Conservation (phyloP, 2,329 filamentous ascomycete genomes). For the Exophiala aquamarina region DNA sequence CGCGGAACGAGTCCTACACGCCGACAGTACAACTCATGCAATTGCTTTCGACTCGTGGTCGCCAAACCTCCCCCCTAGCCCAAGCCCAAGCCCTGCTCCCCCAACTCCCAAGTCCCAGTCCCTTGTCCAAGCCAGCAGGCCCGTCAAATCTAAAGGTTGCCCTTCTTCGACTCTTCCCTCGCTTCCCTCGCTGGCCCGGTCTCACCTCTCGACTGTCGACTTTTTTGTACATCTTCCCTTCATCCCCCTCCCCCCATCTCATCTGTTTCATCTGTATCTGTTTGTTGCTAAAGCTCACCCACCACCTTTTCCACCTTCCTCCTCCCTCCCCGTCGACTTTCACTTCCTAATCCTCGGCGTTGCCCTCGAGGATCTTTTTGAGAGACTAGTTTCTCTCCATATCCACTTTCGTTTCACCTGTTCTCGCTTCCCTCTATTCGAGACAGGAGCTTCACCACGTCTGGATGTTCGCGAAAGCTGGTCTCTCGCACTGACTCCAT, state of each 20-base stretch:
- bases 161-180: slow-evolving; percentile 14
- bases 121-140: too few species aligned
- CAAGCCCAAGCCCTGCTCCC: too few species aligned
- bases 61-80: too few species aligned
- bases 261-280: slow-evolving; percentile 23
- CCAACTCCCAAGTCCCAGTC: too few species aligned
- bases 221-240: slow-evolving; percentile 12
- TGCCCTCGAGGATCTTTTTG: slow-evolving; percentile 18
- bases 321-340: slow-evolving; percentile 19
- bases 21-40: too few species aligned
- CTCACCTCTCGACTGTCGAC: slow-evolving; percentile 11
- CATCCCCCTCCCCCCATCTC: slow-evolving; percentile 11
- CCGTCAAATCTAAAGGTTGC: too few species aligned
- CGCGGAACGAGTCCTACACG: too few species aligned
- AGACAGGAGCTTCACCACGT: slow-evolving; percentile 29
- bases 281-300: slow-evolving; percentile 22
- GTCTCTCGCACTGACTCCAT: slow-evolving; percentile 27
- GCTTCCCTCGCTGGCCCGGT: slow-evolving; percentile 19
- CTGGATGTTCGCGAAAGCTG: slow-evolving; percentile 30
- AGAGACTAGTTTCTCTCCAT: slow-evolving; percentile 30
- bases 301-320: slow-evolving; percentile 7
- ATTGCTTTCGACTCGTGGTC: too few species aligned
- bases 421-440: slow-evolving; percentile 24
- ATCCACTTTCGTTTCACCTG: slow-evolving; percentile 31
- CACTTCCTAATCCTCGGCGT: slow-evolving; percentile 24